phyloP scores from a whole-genome alignment of 805 yeast genomes.

The Ogataea ramenticola region DNA sequence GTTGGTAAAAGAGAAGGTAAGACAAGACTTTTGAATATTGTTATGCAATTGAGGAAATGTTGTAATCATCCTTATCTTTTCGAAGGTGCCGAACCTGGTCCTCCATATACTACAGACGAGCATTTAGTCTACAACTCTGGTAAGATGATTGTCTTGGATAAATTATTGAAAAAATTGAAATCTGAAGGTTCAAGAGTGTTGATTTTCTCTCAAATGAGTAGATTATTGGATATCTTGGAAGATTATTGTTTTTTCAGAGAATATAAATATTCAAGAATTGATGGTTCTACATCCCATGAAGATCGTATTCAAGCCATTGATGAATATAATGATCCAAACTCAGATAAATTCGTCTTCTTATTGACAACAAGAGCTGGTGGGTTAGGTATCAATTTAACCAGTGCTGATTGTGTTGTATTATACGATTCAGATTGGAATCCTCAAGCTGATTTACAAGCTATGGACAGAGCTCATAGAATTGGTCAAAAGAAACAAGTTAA shows the following conservation, averaged over 20 bases:
- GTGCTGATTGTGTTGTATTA: slow-evolving; percentile 83
- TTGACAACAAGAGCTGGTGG: slow-evolving; percentile 97
- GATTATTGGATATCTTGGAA: slow-evolving; percentile 82
- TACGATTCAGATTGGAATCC: slow-evolving; percentile 98
- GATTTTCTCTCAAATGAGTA: slow-evolving; percentile 90
- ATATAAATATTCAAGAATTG: slow-evolving; percentile 84
- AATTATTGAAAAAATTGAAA: slow-evolving; percentile 63
- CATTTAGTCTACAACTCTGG: slow-evolving; percentile 88
- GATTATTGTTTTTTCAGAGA: slow-evolving; percentile 86
- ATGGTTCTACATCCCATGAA: slow-evolving; percentile 89
- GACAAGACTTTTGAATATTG: slow-evolving; percentile 84
- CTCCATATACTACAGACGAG: slow-evolving; percentile 94
- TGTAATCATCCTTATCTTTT: slow-evolving; percentile 96
- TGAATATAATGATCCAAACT: slow-evolving; percentile 76
- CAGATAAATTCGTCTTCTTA: slow-evolving; percentile 76
- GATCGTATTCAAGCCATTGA: slow-evolving; percentile 91
- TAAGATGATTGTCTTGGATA: slow-evolving; percentile 83
- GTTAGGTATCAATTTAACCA: slow-evolving; percentile 84
- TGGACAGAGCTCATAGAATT: slow-evolving; percentile 97
- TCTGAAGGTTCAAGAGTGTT: slow-evolving; percentile 81
- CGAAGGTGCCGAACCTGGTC: slow-evolving; percentile 99
- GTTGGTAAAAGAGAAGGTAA: slow-evolving; percentile 93
- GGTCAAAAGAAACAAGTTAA: slow-evolving; percentile 95
- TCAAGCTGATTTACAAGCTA: slow-evolving; percentile 94
- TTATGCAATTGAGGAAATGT: slow-evolving; percentile 94